These are phyloP conservation scores for Phaeosphaeriaceae sp. DNA, from an alignment of 2,329 filamentous ascomycete species.

Conservation along the genomic window DNA sequence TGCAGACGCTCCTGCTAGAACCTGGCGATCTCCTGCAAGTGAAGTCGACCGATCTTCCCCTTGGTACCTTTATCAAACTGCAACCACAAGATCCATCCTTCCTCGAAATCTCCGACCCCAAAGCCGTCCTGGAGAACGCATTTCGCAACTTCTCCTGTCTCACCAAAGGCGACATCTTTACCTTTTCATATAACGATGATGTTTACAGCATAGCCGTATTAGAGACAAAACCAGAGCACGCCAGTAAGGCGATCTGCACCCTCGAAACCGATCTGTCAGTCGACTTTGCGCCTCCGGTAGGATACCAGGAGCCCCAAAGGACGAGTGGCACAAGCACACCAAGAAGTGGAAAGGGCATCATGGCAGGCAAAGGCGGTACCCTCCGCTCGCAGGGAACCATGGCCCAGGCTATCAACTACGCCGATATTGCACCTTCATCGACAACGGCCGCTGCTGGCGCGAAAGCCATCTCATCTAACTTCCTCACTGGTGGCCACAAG, in stretches of 20 bases:
- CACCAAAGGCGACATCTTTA: conserved; percentile 93
- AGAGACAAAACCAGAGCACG: conserved; percentile 87
- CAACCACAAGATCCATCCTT: conserved; percentile 93
- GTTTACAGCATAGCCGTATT: conserved; percentile 91
- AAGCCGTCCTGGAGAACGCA: conserved; percentile 94
- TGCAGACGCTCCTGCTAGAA: conserved; percentile 88
- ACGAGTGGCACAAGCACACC: conserved; percentile 87
- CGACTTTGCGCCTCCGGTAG: conserved; percentile 91
- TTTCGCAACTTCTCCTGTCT: conserved; percentile 96
- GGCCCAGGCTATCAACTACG: conserved; percentile 98
- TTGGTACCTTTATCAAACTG: conserved; percentile 92
- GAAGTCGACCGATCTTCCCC: conserved; percentile 89
- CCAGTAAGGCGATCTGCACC: conserved; percentile 86
- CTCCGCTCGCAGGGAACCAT: conserved; percentile 89
- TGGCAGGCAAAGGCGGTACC: conserved; percentile 72
- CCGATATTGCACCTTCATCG: conserved; percentile 81
- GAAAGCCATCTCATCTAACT: conserved; percentile 74
- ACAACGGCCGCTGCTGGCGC: conserved; percentile 68
- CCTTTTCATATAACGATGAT: conserved; percentile 94
- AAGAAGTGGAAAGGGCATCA: conserved; percentile 66
- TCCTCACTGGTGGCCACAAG: conserved; percentile 79
- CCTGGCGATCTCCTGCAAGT: conserved; percentile 94
- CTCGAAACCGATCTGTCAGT: conserved; percentile 96
- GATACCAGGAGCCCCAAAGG: conserved; percentile 86
- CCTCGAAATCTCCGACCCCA: conserved; percentile 95